Evolutionary conservation across 2,329 filamentous ascomycete genomes (phyloP), one percentile per base, ranked within the genome.

Genomic region (Diaporthe sp.): DNA sequence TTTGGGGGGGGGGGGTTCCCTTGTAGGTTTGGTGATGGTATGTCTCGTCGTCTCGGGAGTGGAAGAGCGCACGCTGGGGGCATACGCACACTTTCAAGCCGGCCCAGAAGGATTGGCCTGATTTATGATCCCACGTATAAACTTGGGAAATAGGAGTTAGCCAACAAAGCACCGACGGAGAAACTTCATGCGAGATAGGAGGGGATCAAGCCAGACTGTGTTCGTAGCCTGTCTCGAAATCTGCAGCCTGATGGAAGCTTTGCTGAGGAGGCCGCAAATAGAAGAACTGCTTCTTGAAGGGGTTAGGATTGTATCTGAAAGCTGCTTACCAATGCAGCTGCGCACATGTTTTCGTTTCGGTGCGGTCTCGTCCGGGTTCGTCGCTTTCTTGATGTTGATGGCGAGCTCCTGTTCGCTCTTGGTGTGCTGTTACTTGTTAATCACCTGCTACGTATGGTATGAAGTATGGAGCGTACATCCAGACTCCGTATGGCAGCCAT

Each of bases 121-220:
- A 97, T 87, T 97, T 97, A 87, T 99, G 95, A 85, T 99, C 97
- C 97, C 97, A 99, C 75, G 96, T 98, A 85, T 98, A 98, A n/a
- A n/a, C n/a, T n/a, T n/a, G n/a, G n/a, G n/a, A n/a, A n/a, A n/a
- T n/a, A n/a, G n/a, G n/a, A n/a, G n/a, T n/a, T n/a, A n/a, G n/a
- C n/a, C n/a, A n/a, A n/a, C n/a, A n/a, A n/a, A n/a, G n/a, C n/a
- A n/a, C n/a, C n/a, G n/a, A n/a, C n/a, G n/a, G n/a, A n/a, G n/a
- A n/a, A n/a, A n/a, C n/a, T n/a, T n/a, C n/a, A n/a, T n/a, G n/a
- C n/a, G n/a, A n/a, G n/a, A n/a, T n/a, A n/a, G n/a, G n/a, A n/a
- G n/a, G n/a, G n/a, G n/a, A n/a, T n/a, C n/a, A n/a, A n/a, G 35
- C 35, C 10, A 38, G 35, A 10, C 35, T 38, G 5, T 38, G 35